Evolutionary conservation across 108 stramenopile genomes (phyloP), one percentile per base, ranked within the genome.

Genomic region (Skeletonema menzelii): DNA sequence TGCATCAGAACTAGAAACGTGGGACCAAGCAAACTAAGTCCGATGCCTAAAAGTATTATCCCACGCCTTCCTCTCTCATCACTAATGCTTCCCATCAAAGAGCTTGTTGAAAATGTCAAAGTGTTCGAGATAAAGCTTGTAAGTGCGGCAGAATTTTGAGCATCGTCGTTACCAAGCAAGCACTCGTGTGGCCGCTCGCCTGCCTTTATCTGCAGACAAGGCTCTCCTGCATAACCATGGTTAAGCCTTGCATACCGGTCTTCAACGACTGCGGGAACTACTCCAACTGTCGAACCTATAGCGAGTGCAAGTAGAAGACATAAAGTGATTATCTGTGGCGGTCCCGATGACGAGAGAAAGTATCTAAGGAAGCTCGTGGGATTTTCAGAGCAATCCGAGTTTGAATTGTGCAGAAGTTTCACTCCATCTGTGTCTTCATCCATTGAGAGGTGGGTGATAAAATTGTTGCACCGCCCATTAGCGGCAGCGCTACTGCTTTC

Each of bases 31-130:
- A 76, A 34, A 27, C 77, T 55, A 2, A 90, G 71, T n/a, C 82
- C 62, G 8, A 89, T 63, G 5, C 90, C 90, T 15, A 89, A 32
- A 8, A 88, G 47, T 26, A 93, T 75, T 42, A 91, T 59, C 0
- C 47, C 73, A 73, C 86, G 77, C 69, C 92, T 58, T 34, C 94
- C 94, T 67, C 79, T 67, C 63, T 88, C 86, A 72, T 95, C 94
- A 75, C 89, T 91, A 15, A 91, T 79, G 35, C 86, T 88, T 56
- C 94, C 94, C 46, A 91, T 76, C 73, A 91, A 44, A n/a, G 89
- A 88, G 40, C 82, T 81, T 15, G 91, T 88, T 27, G 82, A 60
- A 66, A 95, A 92, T 22, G 91, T 92, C 26, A 92, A 68, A 0
- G 56, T 46, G 67, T 92, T 91, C 1, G 79, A 75, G 28, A 92